These are phyloP conservation scores for Pyrenochaeta sp. DNA, from an alignment of 2,329 filamentous ascomycete genomes.

Conservation along the genomic window DNA sequence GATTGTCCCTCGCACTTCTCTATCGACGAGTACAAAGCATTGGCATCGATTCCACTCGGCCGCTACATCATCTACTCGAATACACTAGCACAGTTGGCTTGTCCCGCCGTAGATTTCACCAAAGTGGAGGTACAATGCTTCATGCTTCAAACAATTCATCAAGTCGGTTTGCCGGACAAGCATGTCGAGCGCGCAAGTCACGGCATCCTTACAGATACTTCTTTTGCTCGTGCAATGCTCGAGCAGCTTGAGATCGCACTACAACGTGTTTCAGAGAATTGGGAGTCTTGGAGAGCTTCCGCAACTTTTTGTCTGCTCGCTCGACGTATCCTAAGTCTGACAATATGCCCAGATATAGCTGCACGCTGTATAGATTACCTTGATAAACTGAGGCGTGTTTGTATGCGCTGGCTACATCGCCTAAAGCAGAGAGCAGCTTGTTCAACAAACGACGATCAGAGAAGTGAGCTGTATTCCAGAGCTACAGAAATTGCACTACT, in stretches of 20 bases:
- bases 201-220: constrained; percentile 41
- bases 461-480: constrained; percentile 43
- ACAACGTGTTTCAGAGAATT: constrained; percentile 29
- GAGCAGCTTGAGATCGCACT: constrained; percentile 22
- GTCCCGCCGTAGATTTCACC: constrained; percentile 51
- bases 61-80: constrained; percentile 40
- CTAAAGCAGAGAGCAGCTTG: constrained; percentile 38
- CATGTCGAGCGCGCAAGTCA: constrained; percentile 48
- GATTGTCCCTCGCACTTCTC: constrained; percentile 60
- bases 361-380: constrained; percentile 45
- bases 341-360: constrained; percentile 25
- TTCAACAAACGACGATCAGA: constrained; percentile 32
- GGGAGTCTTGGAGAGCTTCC: constrained; percentile 53
- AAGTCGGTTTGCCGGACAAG: constrained; percentile 53
- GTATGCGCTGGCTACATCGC: constrained; percentile 51
- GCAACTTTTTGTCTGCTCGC: constrained; percentile 53
- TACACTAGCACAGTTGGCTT: constrained; percentile 42
- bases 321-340: constrained; percentile 56
- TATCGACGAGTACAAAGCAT: constrained; percentile 63
- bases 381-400: constrained; percentile 39
- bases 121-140: constrained; percentile 59
- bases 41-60: constrained; percentile 61
- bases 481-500: constrained; percentile 54
- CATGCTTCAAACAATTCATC: constrained; percentile 59
- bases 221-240: constrained; percentile 40